Evolutionary conservation across 306 rosid species (phyloP).

Genomic region (Neltuma alba): DNA sequence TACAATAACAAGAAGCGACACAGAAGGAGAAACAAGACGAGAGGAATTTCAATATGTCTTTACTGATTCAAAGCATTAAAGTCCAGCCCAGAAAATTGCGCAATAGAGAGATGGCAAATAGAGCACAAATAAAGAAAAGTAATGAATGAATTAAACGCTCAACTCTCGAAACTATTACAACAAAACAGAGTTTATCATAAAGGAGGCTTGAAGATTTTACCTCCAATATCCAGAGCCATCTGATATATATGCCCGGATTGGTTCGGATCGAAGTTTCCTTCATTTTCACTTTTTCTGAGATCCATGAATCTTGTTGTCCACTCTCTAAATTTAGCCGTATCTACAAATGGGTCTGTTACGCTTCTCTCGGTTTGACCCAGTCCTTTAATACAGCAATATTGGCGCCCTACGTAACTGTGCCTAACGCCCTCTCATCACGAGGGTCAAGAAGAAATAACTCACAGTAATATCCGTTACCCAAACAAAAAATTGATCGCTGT

Average conservation of each 20-base stretch:
- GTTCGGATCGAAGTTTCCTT: constrained; percentile 41
- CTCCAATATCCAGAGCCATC: constrained; percentile 91
- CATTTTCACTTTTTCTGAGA: constrained; percentile 33
- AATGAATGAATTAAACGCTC: not conserved
- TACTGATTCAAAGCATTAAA: constrained; percentile 6
- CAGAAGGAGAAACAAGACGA: constrained; percentile 6
- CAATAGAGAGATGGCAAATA: constrained; percentile 2
- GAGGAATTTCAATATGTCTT: not conserved
- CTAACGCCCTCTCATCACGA: constrained; percentile 1
- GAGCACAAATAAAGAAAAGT: constrained; percentile 4
- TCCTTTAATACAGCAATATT: not conserved
- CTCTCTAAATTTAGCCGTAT: not conserved
- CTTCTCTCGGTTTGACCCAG: not conserved
- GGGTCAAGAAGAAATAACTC: not conserved
- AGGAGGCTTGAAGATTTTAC: constrained; percentile 41
- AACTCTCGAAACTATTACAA: not conserved
- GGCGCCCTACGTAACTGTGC: constrained; percentile 7
- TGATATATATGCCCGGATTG: constrained; percentile 56
- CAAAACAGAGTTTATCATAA: not conserved
- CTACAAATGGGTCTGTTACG: not conserved
- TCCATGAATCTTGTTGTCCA: constrained; percentile 50
- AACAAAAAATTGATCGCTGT: not conserved
- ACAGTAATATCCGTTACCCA: not conserved
- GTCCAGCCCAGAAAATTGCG: not conserved
- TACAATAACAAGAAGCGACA: not conserved